Evolutionary conservation across 768 basidiomycete species (phyloP), one percentile per base, ranked within the genome.

Genomic region (Postia placenta): DNA sequence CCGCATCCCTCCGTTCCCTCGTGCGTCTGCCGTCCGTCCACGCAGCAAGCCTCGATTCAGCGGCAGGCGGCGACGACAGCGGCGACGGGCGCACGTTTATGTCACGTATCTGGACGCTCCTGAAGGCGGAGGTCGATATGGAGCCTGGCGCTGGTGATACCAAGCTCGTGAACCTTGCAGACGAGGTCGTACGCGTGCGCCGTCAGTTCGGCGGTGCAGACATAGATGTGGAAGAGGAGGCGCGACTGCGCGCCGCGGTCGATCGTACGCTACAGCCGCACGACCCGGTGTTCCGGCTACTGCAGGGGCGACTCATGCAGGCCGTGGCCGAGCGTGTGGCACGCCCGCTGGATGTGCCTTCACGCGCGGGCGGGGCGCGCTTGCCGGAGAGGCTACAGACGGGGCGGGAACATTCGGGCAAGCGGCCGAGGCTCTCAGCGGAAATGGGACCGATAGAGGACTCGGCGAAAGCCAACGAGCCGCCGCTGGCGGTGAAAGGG

Each of bases 81-180:
- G 42, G 60, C 46, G 43, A 47, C 55, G 2, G 59, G 48, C 7
- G 48, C 48, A 53, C 15, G 37, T 85, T 86, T 61, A 74, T 75
- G 63, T 56, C 69, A 17, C 81, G 85, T 41, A 60, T 87, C 9
- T 87, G 85, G 85, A 67, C 76, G 2, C 74, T 87, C 11, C 73
- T 88, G 19, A 72, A 72, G 52, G 64, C 70, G 15, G 83, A 85
- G 55, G 74, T 86, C 38, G 64, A 73, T 1, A 70, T 67, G 36
- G 64, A 64, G 30, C 46, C 65, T 0, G 63, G 52, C n/a, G 53
- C 64, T 17, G 58, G 63, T 12, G 63, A 66, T 17, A 81, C 80
- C 15, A 85, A 82, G 57, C 61, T 87, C 30, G 60, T 80, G 40
- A 81, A 88, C 60, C 75, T 89, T 22, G 83, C 81, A 0, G 87